Evolutionary conservation across 2,329 filamentous ascomycete species (phyloP).

Genomic region (Sporothrix curviconia): DNA sequence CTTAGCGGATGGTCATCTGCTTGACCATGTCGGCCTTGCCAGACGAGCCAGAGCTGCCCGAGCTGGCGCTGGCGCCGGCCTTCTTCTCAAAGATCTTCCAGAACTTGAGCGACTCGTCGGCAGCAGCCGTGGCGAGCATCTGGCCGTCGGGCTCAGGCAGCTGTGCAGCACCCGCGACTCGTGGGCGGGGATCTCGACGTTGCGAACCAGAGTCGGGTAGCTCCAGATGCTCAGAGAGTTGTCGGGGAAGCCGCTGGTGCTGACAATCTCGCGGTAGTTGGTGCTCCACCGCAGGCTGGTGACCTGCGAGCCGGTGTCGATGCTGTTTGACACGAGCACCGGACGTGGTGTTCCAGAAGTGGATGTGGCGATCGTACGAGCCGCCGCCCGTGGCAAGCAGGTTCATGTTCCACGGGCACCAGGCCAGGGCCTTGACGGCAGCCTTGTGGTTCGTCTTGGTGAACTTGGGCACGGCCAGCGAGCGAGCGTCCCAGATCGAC

Average conservation of each 20-base stretch:
- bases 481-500: slow-evolving; percentile 97
- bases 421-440: slow-evolving; percentile 94
- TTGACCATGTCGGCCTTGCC: slow-evolving; percentile 82
- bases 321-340: slow-evolving; percentile 97
- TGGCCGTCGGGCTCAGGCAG: slow-evolving; percentile 93
- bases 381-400: slow-evolving; percentile 93
- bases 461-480: slow-evolving; percentile 90
- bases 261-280: slow-evolving; percentile 95
- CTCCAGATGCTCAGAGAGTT: slow-evolving; percentile 99
- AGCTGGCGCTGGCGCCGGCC: slow-evolving; percentile 62
- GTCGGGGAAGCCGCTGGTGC: slow-evolving; percentile 96
- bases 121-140: slow-evolving; percentile 92
- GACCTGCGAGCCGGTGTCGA: slow-evolving; percentile 96
- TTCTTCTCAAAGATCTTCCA: slow-evolving; percentile 99
- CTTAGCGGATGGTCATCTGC: slow-evolving; percentile 88
- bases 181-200: slow-evolving; percentile 94
- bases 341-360: slow-evolving; percentile 99
- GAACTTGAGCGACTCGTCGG: slow-evolving; percentile 97
- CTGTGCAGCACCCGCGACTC: slow-evolving; percentile 96
- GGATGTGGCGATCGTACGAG: slow-evolving; percentile 94
- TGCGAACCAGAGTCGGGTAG: slow-evolving; percentile 94
- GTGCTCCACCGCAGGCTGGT: slow-evolving; percentile 95
- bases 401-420: slow-evolving; percentile 99
- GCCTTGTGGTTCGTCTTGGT: slow-evolving; percentile 99
- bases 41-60: slow-evolving; percentile 59